Evolutionary conservation across 2,329 filamentous ascomycete species (phyloP), one percentile per base, ranked within the genome.

Genomic region (Colletotrichum eremochloae): DNA sequence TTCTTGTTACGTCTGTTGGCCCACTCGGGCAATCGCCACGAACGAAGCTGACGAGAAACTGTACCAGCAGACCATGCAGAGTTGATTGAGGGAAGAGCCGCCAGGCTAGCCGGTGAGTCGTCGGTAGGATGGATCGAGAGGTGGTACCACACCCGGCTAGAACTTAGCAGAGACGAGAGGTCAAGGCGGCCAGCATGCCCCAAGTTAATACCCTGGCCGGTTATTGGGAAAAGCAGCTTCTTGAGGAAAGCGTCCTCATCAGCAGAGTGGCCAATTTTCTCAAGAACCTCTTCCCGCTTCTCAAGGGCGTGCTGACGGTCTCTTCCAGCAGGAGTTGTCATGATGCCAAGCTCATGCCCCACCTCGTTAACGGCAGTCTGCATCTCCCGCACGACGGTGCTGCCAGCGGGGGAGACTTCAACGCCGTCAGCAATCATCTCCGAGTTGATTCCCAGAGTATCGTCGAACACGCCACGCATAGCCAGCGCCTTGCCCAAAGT

Each of bases 381-480:
- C 93, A 97, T 97, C 79, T 98, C 95, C 48, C 93, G 91, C 18
- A 96, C 80, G 12, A 98, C 92, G 0, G 96, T 97, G 70, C 92
- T 92, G n/a, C 93, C 93, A 1, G 91, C 91, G 0, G 92, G 77
- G 1, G 88, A 83, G 2, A 97, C 88, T n/a, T 93, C 89, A 0
- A 99, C 89, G 12, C 96, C 96, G 76, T 99, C 96, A 74, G 96
- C 92, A 78, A 96, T 97, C 95, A 99, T 98, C 84, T 99, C 96
- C 0, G 93, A 89, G 77, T 98, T 98, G 83, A 99, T 98, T 63
- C 96, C 96, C 29, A 92, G 86, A n/a, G 87, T 90, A 77, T 98
- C 96, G 76, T 99, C 96, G 77, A 99, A 99, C 46, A 98, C 90
- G 18, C 94, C 94, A 50, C 94, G 93, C 84, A 99, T 90, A 15